Conservation (phyloP, 805 yeast genomes). For the Kodamaea sagamina region DNA sequence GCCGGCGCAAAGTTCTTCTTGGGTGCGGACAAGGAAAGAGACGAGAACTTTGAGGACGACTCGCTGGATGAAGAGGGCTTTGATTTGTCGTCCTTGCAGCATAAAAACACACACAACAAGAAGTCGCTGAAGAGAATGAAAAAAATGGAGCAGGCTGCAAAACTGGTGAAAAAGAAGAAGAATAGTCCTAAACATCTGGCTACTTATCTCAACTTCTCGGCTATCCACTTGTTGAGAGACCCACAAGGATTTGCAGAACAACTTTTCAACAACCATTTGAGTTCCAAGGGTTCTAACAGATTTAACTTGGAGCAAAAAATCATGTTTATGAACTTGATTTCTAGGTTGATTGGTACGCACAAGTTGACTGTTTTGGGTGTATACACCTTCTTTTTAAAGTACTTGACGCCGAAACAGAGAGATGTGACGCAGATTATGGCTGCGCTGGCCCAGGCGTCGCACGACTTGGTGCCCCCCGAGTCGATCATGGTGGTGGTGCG, state of each 20-base stretch:
- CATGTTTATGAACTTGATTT: conserved; percentile 79
- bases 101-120: conserved; percentile 80
- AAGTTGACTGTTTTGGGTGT: conserved; percentile 87
- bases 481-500: conserved; percentile 75
- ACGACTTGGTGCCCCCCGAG: conserved; percentile 97
- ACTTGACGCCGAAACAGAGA: conserved; percentile 89
- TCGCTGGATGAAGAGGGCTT: conserved; percentile 69
- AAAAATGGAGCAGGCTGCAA: conserved; percentile 74
- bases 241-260: conserved; percentile 97
- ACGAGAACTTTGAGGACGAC: conserved; percentile 75
- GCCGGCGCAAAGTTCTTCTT: conserved; percentile 90
- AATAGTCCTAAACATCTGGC: conserved; percentile 51
- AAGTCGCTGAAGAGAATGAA: conserved; percentile 78
- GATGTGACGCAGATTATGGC: conserved; percentile 97
- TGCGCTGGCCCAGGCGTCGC: conserved; percentile 94
- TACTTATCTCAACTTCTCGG: conserved; percentile 85
- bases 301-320: conserved; percentile 88
- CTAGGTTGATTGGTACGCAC: conserved; percentile 92
- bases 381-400: conserved; percentile 85
- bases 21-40: conserved; percentile 94
- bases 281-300: conserved; percentile 66
- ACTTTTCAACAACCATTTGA: conserved; percentile 69
- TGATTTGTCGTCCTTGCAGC: conserved; percentile 73
- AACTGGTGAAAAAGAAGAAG: conserved; percentile 62
- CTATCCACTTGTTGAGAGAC: conserved; percentile 89